These are phyloP conservation scores for Boletus tylopilopsis DNA, from an alignment of 768 basidiomycete genomes.

Conservation along the genomic window DNA sequence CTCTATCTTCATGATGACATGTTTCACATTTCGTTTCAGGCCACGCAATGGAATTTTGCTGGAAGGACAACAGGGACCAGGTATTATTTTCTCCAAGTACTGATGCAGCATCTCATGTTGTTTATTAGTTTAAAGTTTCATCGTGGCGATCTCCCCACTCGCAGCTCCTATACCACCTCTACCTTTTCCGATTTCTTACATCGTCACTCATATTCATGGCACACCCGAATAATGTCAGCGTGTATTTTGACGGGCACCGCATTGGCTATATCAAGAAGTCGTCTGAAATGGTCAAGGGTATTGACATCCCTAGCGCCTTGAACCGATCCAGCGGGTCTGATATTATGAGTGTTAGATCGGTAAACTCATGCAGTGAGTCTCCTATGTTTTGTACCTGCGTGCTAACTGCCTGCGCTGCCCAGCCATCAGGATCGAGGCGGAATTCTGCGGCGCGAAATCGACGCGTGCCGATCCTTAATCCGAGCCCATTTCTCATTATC, in stretches of 20 bases:
- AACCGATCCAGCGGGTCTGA: constrained; percentile 50
- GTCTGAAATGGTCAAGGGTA: constrained; percentile 35
- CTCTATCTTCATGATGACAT: background rate
- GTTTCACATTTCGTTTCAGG: background rate
- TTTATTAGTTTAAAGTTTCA: background rate
- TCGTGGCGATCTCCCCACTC: background rate
- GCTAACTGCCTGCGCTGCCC: background rate
- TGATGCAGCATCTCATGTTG: background rate
- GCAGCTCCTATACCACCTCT: constrained; percentile 61
- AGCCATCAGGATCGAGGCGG: background rate
- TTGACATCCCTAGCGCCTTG: constrained; percentile 39
- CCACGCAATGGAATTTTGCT: background rate
- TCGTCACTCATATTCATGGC: constrained; percentile 93
- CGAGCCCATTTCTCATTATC: no score
- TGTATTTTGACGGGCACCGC: constrained; percentile 74
- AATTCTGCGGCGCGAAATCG: no score
- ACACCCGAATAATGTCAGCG: constrained; percentile 63
- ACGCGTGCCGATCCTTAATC: no score
- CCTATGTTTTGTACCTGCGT: background rate
- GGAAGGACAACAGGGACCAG: background rate
- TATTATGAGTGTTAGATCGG: constrained; percentile 60
- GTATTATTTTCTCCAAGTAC: background rate
- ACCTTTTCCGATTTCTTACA: constrained; percentile 84
- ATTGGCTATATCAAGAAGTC: constrained; percentile 63
- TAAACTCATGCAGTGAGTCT: background rate